Evolutionary conservation across 768 basidiomycete genomes (phyloP).

Genomic region (Sporobolomyces roseus): DNA sequence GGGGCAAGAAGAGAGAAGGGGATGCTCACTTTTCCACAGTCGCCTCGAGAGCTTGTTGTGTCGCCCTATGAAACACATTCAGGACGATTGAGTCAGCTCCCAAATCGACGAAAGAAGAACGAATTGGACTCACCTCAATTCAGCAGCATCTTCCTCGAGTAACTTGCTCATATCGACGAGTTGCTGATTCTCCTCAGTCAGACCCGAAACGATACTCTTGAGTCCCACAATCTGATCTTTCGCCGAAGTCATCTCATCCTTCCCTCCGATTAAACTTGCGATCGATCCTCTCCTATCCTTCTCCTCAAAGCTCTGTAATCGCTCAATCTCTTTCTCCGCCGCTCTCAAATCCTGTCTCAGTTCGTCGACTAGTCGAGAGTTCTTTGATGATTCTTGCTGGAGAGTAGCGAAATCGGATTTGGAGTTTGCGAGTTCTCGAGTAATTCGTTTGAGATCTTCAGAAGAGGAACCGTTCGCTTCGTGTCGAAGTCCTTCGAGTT

Average conservation of each 20-base stretch:
- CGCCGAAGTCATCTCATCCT: constrained; percentile 42
- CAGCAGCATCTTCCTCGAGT: constrained; percentile 63
- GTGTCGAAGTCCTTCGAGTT: constrained; percentile 71
- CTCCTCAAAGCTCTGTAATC: constrained; percentile 19
- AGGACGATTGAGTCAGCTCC: not conserved
- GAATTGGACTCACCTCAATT: constrained; percentile 58
- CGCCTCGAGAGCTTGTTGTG: constrained; percentile 71
- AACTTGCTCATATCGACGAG: constrained; percentile 72
- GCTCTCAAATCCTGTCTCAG: constrained; percentile 41
- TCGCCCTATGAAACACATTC: constrained; percentile 51
- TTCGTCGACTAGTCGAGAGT: constrained; percentile 27
- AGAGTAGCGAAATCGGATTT: constrained; percentile 41
- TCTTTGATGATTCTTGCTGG: constrained; percentile 24
- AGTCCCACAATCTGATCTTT: constrained; percentile 73
- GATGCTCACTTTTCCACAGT: constrained; percentile 59
- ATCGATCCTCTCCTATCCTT: constrained; percentile 7
- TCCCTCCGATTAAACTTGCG: constrained; percentile 29
- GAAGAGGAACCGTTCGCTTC: constrained; percentile 66
- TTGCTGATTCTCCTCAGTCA: constrained; percentile 79
- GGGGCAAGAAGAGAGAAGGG: constrained; percentile 47
- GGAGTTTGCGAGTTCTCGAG: constrained; percentile 57
- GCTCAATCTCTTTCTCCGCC: constrained; percentile 44
- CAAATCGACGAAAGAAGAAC: not conserved
- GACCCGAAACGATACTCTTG: constrained; percentile 82
- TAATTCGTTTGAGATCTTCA: constrained; percentile 57